phyloP scores from a whole-genome alignment of 139 green algal species.

The Haematococcus lacustris region DNA sequence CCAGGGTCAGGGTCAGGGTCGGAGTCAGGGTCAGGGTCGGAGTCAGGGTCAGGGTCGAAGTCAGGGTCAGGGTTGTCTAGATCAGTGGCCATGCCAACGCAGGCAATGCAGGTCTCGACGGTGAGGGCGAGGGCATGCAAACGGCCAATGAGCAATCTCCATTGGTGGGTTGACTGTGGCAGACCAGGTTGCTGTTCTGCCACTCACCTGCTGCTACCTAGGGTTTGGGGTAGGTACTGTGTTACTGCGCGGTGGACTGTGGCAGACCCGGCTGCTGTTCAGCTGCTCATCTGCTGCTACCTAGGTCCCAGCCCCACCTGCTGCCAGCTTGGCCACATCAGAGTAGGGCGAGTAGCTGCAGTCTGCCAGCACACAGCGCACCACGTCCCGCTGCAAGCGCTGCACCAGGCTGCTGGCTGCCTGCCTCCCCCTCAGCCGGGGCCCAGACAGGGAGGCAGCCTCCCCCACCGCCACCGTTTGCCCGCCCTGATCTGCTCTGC shows the following conservation, averaged over 20 bases:
- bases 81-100: background rate
- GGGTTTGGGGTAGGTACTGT: background rate
- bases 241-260: background rate
- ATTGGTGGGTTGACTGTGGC: background rate
- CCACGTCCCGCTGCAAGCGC: background rate
- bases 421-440: background rate
- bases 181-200: background rate
- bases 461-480: too few species aligned
- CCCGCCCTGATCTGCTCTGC: too few species aligned
- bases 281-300: background rate
- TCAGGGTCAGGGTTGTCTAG: background rate
- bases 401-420: background rate
- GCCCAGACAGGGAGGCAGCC: background rate
- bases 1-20: too few species aligned
- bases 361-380: constrained; percentile 31
- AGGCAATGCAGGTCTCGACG: background rate
- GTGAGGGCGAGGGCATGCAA: background rate
- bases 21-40: background rate
- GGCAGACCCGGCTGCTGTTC: background rate
- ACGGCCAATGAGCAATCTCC: too few species aligned
- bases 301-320: constrained; percentile 10
- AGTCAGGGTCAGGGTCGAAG: background rate
- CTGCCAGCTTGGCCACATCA: constrained; percentile 44
- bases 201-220: background rate
- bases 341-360: constrained; percentile 49